A percentile compares a stretch with the other conserved stretches of the same genome.
These are phyloP conservation scores for Podospora tetraspora DNA, from an alignment of 495 filamentous ascomycete species.

Conservation along the genomic window DNA sequence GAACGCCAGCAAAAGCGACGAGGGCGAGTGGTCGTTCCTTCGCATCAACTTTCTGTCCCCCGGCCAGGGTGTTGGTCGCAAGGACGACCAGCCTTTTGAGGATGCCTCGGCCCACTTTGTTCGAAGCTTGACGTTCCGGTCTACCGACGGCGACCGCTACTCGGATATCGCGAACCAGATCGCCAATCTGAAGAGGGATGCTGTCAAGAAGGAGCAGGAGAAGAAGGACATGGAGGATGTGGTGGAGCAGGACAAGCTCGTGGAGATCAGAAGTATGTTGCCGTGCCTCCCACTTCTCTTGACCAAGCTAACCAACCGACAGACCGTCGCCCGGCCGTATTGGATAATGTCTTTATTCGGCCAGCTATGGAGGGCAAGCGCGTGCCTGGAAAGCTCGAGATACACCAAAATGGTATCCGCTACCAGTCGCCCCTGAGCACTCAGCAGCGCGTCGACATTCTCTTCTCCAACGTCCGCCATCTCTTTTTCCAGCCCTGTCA, in stretches of 20 bases:
- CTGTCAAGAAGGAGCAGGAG: slow-evolving; percentile 86
- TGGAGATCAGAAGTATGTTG: slow-evolving; percentile 77
- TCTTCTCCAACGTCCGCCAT: slow-evolving; percentile 98
- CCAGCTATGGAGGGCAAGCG: slow-evolving; percentile 94
- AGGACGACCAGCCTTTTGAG: slow-evolving; percentile 98
- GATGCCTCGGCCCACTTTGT: slow-evolving; percentile 94
- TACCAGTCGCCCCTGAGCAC: slow-evolving; percentile 84
- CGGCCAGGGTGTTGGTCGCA: slow-evolving; percentile 94
- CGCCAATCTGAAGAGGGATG: slow-evolving; percentile 86
- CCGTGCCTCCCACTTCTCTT: neutral
- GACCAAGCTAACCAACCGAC: slow-evolving; percentile 29
- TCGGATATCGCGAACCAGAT: slow-evolving; percentile 85
- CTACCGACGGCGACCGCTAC: slow-evolving; percentile 79
- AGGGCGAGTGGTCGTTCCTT: slow-evolving; percentile 88
- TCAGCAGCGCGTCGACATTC: slow-evolving; percentile 79
- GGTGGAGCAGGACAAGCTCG: slow-evolving; percentile 96
- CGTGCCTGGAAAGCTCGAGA: slow-evolving; percentile 89
- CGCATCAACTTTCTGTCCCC: slow-evolving; percentile 97
- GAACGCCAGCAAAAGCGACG: slow-evolving; percentile 90
- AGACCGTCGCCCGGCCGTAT: slow-evolving; percentile 80
- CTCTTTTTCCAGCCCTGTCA: slow-evolving; percentile 97
- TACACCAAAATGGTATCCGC: slow-evolving; percentile 97
- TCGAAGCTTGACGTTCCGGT: slow-evolving; percentile 88
- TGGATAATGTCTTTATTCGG: slow-evolving; percentile 89
- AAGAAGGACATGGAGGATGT: slow-evolving; percentile 99